Base-by-base conservation (phyloP, 2,329 filamentous ascomycete species). In the Colletotrichum sp. region DNA sequence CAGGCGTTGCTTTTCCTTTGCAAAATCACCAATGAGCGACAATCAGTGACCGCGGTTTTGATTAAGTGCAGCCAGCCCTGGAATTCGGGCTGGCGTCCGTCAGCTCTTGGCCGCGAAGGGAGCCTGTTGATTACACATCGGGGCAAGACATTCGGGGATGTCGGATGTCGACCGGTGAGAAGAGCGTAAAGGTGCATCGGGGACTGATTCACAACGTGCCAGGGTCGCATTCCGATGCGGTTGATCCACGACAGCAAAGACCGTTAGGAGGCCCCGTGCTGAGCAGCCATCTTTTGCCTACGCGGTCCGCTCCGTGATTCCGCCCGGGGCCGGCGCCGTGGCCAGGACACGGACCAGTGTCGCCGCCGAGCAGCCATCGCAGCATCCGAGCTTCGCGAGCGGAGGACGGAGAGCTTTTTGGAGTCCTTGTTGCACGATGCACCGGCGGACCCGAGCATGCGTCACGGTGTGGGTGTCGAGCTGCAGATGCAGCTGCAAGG, bases 231-330 rank as follows among this genome's bases (percentile, higher is more conserved):
- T 32, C 73, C 56, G 70, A 60, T 21, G 67, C 28, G 67, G 60
- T 55, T 71, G 64, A 64, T 74, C 70, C 43, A 69, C 73, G 73
- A 48, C 64, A 70, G 73, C 73, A 75, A 36, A 75, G 73, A 48
- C 73, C 73, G 71, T 75, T 28, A 64, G 34, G 64, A 65, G 73
- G 73, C 58, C 70, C 64, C 61, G 64, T 68, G 70, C 70, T 73
- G 58, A 36, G 28, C 36, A 48, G 56, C 28, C 21, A 21, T 64
- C 62, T 66, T 30, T 48, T 52, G 34, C 48, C 43, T 28, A 16
- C 30, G 73, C 70, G 73, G 73, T 61, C 73, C 73, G 73, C 70
- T 64, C 73, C 73, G 73, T 34, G 43, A 65, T 48, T 32, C 70
- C 70, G 56, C 30, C 64, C 73, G 64, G 73, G 34, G 62, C 70